A percentile compares a stretch with the other conserved stretches of the same genome.
These are phyloP conservation scores for Sporothrix inflata DNA, from an alignment of 2,329 filamentous ascomycete species.

Conservation along the genomic window DNA sequence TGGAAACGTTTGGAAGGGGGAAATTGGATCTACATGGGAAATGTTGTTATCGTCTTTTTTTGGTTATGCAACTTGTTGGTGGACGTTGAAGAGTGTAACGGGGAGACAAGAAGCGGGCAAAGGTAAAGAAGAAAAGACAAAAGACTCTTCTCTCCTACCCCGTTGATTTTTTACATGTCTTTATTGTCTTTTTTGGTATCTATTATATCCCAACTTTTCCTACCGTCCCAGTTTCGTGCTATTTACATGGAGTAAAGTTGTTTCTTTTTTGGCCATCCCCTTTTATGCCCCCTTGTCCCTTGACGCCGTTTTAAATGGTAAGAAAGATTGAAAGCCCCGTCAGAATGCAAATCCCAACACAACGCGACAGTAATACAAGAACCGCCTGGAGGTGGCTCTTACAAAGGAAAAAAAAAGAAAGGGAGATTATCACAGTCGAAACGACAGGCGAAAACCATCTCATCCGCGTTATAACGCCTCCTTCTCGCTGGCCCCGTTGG, in stretches of 20 bases:
- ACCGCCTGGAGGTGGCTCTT: neutral
- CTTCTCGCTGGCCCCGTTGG: neutral
- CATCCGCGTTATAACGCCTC: neutral
- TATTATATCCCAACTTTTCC: conserved; percentile 17
- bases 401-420: neutral
- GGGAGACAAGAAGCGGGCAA: neutral
- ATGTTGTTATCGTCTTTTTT: neutral
- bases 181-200: neutral
- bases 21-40: conserved; percentile 11
- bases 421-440: no score
- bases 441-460: neutral
- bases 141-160: neutral
- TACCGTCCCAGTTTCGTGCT: neutral
- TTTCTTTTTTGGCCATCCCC: neutral
- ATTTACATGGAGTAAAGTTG: conserved; percentile 17
- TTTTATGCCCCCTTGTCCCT: neutral
- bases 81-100: neutral
- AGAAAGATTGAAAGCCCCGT: neutral
- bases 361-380: neutral
- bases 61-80: neutral
- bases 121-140: neutral
- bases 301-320: neutral
- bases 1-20: conserved; percentile 9
- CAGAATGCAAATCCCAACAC: neutral
- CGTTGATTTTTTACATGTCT: neutral